These are phyloP conservation scores for Diaporthe humulicola DNA, from an alignment of 2,329 filamentous ascomycete species.

Conservation along the genomic window DNA sequence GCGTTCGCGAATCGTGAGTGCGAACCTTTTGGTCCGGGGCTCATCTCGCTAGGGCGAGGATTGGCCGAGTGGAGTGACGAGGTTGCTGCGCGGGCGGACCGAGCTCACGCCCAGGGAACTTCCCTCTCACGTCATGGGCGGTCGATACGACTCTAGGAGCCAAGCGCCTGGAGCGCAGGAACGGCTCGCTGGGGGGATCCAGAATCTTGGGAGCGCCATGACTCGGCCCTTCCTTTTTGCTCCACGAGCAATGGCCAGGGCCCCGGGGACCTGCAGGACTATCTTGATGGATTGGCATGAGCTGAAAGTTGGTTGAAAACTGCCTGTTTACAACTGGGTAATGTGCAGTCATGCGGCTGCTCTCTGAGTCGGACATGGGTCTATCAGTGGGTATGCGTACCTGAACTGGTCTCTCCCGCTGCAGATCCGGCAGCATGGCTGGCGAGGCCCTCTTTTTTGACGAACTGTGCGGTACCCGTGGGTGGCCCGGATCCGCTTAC, in stretches of 20 bases:
- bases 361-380: slow-evolving; percentile 2
- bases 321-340: neutral
- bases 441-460: slow-evolving; percentile 3
- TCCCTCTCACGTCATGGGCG: neutral
- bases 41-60: slow-evolving; percentile 17
- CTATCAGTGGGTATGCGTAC: neutral
- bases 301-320: neutral
- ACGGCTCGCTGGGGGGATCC: slow-evolving; percentile 3
- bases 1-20: slow-evolving; percentile 5
- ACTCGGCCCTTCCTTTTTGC: neutral
- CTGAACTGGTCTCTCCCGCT: neutral
- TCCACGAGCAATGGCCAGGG: neutral
- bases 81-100: slow-evolving; percentile 7
- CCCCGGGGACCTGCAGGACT: slow-evolving; percentile 7
- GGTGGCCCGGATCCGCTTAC: too few species aligned
- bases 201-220: slow-evolving; percentile 20
- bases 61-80: slow-evolving; percentile 1
- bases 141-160: neutral
- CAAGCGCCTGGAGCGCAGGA: slow-evolving; percentile 7
- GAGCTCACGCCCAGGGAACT: neutral
- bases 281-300: neutral
- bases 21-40: slow-evolving; percentile 20
- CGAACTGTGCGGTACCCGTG: too few species aligned
- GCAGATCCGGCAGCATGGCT: slow-evolving; percentile 9
- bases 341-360: slow-evolving; percentile 1